Base-by-base conservation (phyloP, 495 filamentous ascomycete species). In the Cercophora newfieldiana region DNA sequence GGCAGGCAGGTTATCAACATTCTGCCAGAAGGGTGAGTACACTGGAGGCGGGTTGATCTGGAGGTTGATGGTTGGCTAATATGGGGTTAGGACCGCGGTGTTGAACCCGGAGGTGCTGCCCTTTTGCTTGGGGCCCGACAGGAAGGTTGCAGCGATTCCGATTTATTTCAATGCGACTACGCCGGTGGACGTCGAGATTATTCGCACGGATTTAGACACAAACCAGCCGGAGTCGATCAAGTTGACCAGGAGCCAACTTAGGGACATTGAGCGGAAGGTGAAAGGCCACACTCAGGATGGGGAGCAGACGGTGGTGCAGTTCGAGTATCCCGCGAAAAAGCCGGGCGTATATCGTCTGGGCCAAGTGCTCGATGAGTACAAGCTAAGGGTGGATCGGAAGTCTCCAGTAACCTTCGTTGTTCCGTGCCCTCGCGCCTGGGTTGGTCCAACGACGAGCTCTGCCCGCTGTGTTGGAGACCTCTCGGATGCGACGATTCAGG, bases 1-100 rank as follows among this genome's bases (percentile, higher is more conserved):
- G 95, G 95, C 73, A 94, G 91, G 74, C 92, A 97, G 78, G 94
- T 96, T 67, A 93, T 99, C 72, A 93, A 99, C 72, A 96, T 98
- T 74, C 81, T 99, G 28, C 95, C 95, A 2, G 95, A 99, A 83
- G 95, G 95, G 88, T 94, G 75, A 71, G 88, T 79, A 21, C 30
- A 0, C 16, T 18, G 30, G 25, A 25, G 54, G n/a, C 30, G 19
- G 12, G 56, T 21, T 6, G 21, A 19, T 33, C 8, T 63, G 62
- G 37, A 26, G 14, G 28, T 55, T n/a, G 37, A 21, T 29, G 26
- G n/a, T n/a, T n/a, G n/a, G n/a, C 68, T 75, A 48, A 76, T 69
- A 31, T 5, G 1, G 65, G 51, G 50, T n/a, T 71, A 94, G 92
- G 3, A 96, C 93, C 64, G 95, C 91, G 14, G 81, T 90, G 54